Conservation (phyloP, 768 basidiomycete genomes). For the Dacryopinax primogenitus region DNA sequence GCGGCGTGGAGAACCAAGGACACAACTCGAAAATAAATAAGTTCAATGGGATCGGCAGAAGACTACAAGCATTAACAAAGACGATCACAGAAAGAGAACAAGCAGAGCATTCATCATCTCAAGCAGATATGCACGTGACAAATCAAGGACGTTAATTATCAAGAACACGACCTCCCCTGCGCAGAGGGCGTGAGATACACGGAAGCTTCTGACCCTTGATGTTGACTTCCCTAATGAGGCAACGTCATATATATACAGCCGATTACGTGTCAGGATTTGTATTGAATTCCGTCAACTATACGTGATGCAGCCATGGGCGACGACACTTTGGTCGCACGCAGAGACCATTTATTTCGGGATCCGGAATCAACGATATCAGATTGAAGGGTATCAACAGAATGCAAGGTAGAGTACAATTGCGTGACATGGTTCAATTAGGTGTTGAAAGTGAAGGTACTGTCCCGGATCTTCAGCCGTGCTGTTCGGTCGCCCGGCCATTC, state of each 20-base stretch:
- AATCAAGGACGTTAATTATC: neutral
- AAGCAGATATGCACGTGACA: neutral
- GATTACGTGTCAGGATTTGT: neutral
- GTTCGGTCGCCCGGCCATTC: slow-evolving; percentile 78
- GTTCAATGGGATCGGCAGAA: too few relatives aligned
- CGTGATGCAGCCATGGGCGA: too few relatives aligned
- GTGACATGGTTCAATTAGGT: slow-evolving; percentile 35
- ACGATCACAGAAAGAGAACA: neutral
- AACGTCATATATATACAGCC: neutral
- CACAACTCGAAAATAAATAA: too few relatives aligned
- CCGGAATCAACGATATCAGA: neutral
- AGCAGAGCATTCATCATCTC: neutral
- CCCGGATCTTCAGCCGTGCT: slow-evolving; percentile 69
- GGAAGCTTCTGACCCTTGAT: neutral
- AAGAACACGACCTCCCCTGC: too few relatives aligned
- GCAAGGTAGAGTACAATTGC: neutral
- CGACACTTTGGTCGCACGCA: neutral
- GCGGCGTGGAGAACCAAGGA: too few relatives aligned
- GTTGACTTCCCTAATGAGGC: too few relatives aligned
- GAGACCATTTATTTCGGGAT: neutral
- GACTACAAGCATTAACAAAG: neutral
- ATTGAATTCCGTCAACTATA: neutral
- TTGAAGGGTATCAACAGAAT: neutral
- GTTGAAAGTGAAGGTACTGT: slow-evolving; percentile 74
- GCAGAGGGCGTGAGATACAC: too few relatives aligned